phyloP scores from a whole-genome alignment of 2,329 filamentous ascomycete genomes.

The Colletotrichum sp. region DNA sequence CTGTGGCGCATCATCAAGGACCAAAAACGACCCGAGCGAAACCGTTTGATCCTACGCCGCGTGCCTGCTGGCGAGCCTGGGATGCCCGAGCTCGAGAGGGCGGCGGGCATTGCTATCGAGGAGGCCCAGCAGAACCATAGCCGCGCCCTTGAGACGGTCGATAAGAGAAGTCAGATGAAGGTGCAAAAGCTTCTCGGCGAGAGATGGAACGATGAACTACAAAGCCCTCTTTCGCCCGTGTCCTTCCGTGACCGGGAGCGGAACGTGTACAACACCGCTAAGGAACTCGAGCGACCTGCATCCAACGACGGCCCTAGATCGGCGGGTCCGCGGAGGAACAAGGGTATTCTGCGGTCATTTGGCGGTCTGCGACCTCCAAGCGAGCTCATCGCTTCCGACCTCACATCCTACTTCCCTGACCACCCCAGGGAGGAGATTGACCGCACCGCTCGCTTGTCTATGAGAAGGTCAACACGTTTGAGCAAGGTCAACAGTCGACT shows the following conservation, averaged over 20 bases:
- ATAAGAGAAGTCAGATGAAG: conserved; percentile 83
- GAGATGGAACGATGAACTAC: conserved; percentile 78
- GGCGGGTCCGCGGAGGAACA: conserved; percentile 41
- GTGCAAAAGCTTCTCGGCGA: conserved; percentile 90
- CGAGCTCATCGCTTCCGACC: conserved; percentile 94
- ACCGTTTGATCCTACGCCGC: conserved; percentile 87
- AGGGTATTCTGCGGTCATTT: conserved; percentile 75
- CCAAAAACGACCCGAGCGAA: conserved; percentile 81
- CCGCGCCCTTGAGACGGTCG: conserved; percentile 66
- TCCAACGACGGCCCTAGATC: conserved; percentile 43
- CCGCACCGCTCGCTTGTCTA: conserved; percentile 89
- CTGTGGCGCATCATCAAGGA: conserved; percentile 92
- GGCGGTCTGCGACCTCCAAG: conserved; percentile 92
- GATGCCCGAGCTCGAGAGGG: conserved; percentile 82
- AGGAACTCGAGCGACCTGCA: conserved; percentile 62
- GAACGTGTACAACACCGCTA: conserved; percentile 65
- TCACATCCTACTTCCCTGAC: conserved; percentile 97
- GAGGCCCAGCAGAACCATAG: conserved; percentile 78
- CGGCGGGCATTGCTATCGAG: conserved; percentile 87
- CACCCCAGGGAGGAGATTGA: conserved; percentile 95
- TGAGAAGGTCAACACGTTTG: conserved; percentile 86
- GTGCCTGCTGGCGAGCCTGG: conserved; percentile 93
- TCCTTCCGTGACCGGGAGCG: conserved; percentile 74
- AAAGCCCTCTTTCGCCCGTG: conserved; percentile 85
- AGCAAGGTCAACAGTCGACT: conserved; percentile 93